Base-by-base conservation (phyloP, 768 basidiomycete genomes). In the Fomitopsis pulvina region DNA sequence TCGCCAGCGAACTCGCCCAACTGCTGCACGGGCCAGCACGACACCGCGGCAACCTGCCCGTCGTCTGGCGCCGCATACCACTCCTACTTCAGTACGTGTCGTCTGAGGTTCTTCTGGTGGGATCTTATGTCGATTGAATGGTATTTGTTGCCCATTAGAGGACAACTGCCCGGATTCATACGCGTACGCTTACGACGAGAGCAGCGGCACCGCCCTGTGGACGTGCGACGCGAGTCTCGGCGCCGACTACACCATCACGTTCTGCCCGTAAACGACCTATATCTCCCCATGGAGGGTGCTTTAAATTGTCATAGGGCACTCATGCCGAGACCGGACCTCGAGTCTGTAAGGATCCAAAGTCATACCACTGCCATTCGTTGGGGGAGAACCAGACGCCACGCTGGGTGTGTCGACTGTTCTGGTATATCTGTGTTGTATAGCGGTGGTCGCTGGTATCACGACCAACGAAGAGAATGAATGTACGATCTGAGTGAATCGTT, bases 1-100 rank as follows among this genome's bases (percentile, higher is more conserved):
- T 22, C 22, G 45, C 22, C 46, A 64, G 79, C 57, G 30, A 75
- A 85, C 65, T 82, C 80, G 21, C 64, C 71, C 4, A 82, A 83
- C 58, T 85, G 84, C 62, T 86, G 84, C 68, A 74, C 74, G 11
- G 84, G 84, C 10, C 64, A 61, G 30, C 68, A 74, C 64, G 65
- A 62, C 61, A 80, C 77, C 4, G 62, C 79, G 1, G 63, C 59
- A 14, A 82, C 80, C 0, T 85, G 83, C 61, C 82, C 80, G 12
- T 55, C 69, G n/a, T 76, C 76, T 8, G 68, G 68, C 16, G 69
- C 72, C 12, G 53, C 39, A 16, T 69, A 65, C 55, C 72, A 73
- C 55, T 60, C 53, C 48, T 77, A 73, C 63, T 78, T 77, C 66
- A 78, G 75, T 73, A 37, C 30, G 66, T 62, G 14, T 11, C 14